Conservation (phyloP, 192 early-diverging fungal species). For the Entomortierella lignicola region DNA sequence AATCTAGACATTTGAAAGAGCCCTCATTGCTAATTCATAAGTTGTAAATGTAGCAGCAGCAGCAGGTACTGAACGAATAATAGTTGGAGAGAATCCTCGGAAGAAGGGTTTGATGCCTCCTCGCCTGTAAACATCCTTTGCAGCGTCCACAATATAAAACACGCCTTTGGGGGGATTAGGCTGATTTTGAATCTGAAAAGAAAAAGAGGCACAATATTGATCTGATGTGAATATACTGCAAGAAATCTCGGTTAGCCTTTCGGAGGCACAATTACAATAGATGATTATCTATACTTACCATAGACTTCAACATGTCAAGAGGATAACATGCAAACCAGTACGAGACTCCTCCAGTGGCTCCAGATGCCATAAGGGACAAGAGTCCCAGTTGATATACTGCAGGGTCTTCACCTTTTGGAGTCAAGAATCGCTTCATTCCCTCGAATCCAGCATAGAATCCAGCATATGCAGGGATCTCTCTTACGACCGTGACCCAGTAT, state of each 20-base stretch:
- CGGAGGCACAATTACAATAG: neutral
- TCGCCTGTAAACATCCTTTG: slow-evolving; percentile 63
- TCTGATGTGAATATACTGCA: no score
- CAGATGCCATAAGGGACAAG: slow-evolving; percentile 75
- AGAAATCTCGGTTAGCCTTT: no score
- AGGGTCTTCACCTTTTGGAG: slow-evolving; percentile 56
- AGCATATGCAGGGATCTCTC: slow-evolving; percentile 87
- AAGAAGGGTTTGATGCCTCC: slow-evolving; percentile 73
- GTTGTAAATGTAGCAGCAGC: slow-evolving; percentile 82
- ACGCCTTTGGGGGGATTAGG: slow-evolving; percentile 65
- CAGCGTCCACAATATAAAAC: slow-evolving; percentile 68
- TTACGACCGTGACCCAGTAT: slow-evolving; percentile 80
- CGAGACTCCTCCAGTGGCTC: slow-evolving; percentile 81
- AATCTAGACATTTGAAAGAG: slow-evolving; percentile 22
- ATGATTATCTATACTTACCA: slow-evolving; percentile 41
- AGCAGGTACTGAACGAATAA: slow-evolving; percentile 74
- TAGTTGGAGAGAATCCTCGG: slow-evolving; percentile 72
- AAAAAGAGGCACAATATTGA: no score
- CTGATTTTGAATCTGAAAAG: slow-evolving; percentile 77
- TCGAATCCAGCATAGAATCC: slow-evolving; percentile 92
- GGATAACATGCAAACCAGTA: slow-evolving; percentile 91
- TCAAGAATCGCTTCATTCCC: slow-evolving; percentile 76
- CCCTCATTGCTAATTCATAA: slow-evolving; percentile 74
- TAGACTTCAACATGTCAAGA: slow-evolving; percentile 87
- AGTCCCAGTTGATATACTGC: slow-evolving; percentile 59